Percentiles rank a stretch among this genome's conserved stretches.
phyloP scores from a whole-genome alignment of 1,284 basidiomycete species.

The Austroboletus rostrupii region DNA sequence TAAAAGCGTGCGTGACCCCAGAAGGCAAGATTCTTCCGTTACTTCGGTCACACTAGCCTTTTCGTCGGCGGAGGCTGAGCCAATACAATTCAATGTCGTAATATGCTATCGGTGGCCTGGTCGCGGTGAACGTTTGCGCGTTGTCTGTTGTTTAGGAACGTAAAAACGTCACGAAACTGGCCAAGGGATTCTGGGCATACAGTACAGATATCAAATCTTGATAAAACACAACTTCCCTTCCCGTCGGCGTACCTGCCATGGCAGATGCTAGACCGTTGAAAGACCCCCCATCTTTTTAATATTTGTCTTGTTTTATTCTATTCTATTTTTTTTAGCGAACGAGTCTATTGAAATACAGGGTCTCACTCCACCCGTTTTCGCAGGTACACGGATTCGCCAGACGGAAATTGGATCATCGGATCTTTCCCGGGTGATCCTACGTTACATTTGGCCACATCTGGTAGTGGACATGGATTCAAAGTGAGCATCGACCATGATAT shows the following conservation, averaged over 20 bases:
- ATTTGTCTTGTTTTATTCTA: slow-evolving; percentile 1
- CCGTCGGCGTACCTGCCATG: not conserved
- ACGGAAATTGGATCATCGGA: slow-evolving; percentile 80
- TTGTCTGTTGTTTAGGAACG: not conserved
- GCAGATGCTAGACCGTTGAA: not conserved
- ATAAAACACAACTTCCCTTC: not conserved
- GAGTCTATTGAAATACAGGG: not conserved
- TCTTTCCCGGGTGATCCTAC: slow-evolving; percentile 52
- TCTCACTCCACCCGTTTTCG: not conserved
- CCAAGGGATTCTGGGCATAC: not conserved
- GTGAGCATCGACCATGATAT: slow-evolving; percentile 32
- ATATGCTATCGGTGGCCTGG: not conserved
- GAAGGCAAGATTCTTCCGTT: slow-evolving; percentile 24
- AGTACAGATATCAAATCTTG: not conserved
- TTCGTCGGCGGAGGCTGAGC: not conserved
- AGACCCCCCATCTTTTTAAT: slow-evolving; percentile 14
- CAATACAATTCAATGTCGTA: not conserved
- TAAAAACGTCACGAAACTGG: not conserved
- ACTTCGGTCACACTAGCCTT: slow-evolving; percentile 2
- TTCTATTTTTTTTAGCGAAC: not conserved
- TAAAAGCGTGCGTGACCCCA: not conserved
- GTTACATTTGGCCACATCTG: slow-evolving; percentile 70
- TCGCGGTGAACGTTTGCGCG: not conserved
- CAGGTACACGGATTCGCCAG: slow-evolving; percentile 77
- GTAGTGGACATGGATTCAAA: slow-evolving; percentile 83